Evolutionary conservation across 2,329 filamentous ascomycete species (phyloP).

Genomic region (Colletotrichum neosansevieriae): DNA sequence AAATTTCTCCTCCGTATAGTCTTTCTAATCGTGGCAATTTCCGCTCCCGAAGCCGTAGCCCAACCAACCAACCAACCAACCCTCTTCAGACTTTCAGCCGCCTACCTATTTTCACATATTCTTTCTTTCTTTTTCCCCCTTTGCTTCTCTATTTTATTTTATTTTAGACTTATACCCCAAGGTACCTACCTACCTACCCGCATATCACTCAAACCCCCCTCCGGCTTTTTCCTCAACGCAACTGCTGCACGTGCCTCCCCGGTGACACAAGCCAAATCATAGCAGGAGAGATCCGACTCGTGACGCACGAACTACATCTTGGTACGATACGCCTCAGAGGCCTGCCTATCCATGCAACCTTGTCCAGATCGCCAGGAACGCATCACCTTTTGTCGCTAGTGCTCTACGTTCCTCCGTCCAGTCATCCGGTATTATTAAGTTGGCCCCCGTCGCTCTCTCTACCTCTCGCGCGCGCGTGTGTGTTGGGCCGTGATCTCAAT

Average conservation of each 20-base stretch:
- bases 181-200: too few relatives aligned
- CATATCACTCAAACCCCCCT: too few relatives aligned
- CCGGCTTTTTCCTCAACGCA: too few relatives aligned
- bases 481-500: too few relatives aligned
- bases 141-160: background rate
- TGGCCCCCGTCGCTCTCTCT: too few relatives aligned
- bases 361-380: slow-evolving; percentile 27
- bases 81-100: background rate
- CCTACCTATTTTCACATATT: slow-evolving; percentile 4
- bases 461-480: too few relatives aligned
- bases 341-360: slow-evolving; percentile 29
- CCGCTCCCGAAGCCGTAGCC: slow-evolving; percentile 4
- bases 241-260: slow-evolving; percentile 27
- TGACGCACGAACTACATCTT: slow-evolving; percentile 32
- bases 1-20: slow-evolving; percentile 27
- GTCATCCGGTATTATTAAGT: too few relatives aligned
- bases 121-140: background rate
- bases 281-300: slow-evolving; percentile 17
- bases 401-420: background rate
- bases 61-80: background rate
- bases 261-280: slow-evolving; percentile 28
- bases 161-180: background rate
- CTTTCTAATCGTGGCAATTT: slow-evolving; percentile 33
- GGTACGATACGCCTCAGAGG: background rate
- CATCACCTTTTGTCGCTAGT: background rate